Evolutionary conservation across 352 stramenopile genomes (phyloP).

Genomic region (Globisporangium orthogonon): DNA sequence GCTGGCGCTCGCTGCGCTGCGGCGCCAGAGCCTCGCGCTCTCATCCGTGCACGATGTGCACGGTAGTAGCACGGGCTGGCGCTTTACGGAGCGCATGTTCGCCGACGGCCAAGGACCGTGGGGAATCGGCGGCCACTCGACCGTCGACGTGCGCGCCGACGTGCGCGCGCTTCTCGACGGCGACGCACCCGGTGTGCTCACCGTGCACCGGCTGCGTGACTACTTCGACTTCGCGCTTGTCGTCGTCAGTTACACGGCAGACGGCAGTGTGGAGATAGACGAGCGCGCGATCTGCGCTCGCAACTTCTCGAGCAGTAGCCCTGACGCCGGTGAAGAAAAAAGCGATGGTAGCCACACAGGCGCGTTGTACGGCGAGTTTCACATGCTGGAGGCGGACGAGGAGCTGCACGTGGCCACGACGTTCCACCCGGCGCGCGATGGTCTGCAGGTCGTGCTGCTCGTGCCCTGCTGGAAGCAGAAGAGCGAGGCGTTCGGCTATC

Average conservation of each 20-base stretch:
- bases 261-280: slow-evolving; percentile 34
- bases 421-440: slow-evolving; percentile 44
- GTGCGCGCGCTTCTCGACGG: slow-evolving; percentile 39
- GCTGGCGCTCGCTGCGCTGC: slow-evolving; percentile 18
- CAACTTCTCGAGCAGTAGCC: slow-evolving; percentile 46
- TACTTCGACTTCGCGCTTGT: slow-evolving; percentile 81
- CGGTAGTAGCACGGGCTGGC: slow-evolving; percentile 46
- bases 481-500: slow-evolving; percentile 68
- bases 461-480: slow-evolving; percentile 83
- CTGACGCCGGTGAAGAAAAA: slow-evolving; percentile 17
- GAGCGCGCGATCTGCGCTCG: slow-evolving; percentile 46
- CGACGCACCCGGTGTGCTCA: slow-evolving; percentile 66
- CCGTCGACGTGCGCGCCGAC: slow-evolving; percentile 37
- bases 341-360: slow-evolving; percentile 10
- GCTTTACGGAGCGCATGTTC: slow-evolving; percentile 80
- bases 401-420: slow-evolving; percentile 31
- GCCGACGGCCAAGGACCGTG: slow-evolving; percentile 51
- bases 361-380: slow-evolving; percentile 53
- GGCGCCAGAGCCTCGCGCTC: slow-evolving; percentile 21
- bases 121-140: slow-evolving; percentile 37
- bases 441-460: slow-evolving; percentile 63
- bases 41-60: slow-evolving; percentile 58
- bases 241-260: slow-evolving; percentile 53
- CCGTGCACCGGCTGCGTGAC: slow-evolving; percentile 52
- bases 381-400: slow-evolving; percentile 28